Evolutionary conservation across 495 filamentous ascomycete genomes (phyloP), one percentile per base, ranked within the genome.

Genomic region (Geoglossum glabrum): DNA sequence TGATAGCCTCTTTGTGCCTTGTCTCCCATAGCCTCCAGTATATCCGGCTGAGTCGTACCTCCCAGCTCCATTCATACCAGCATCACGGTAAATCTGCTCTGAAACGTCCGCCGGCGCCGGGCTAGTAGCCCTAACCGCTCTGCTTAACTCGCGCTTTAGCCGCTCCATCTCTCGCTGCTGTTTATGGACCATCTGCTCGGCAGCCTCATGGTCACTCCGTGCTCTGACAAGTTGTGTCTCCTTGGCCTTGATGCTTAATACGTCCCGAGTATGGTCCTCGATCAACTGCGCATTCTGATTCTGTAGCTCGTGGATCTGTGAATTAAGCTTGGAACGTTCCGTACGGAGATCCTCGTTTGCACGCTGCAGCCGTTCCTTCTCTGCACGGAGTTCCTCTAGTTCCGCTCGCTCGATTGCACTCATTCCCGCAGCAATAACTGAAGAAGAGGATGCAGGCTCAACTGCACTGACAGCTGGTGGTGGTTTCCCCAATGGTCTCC

Each of bases 241-340:
- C 68, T 99, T 99, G 34, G 93, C 93, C 62, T 96, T 96, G 69
- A 97, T 90, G 62, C 86, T 87, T 23, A 99, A 76, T 10, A 95
- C 86, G 65, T 97, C 92, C 54, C 90, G 74, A 1, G 93, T 99
- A 64, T 96, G 90, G 63, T 97, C 92, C 71, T 99, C 93, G 55
- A 97, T 97, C 17, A 97, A 75, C 61, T 95, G 84, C 17, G 93
- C 92, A 63, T 99, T 97, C 64, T 95, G 85, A 61, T 94, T 89
- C 67, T 90, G 87, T 1, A 96, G 74, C 66, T 96, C 90, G 55
- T 85, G 82, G 50, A 96, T 79, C 60, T 90, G 84, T 0, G 84
- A 88, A 45, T 75, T 76, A 10, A 90, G 73, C 60, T 79, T 85
- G 19, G 80, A 75, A 46, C 85, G 81, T 45, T 93, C 86, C 27